Percentiles rank a stretch among this genome's conserved stretches.
These are phyloP conservation scores for Phytopythium sindhum DNA, from an alignment of 352 stramenopile genomes.

Conservation along the genomic window DNA sequence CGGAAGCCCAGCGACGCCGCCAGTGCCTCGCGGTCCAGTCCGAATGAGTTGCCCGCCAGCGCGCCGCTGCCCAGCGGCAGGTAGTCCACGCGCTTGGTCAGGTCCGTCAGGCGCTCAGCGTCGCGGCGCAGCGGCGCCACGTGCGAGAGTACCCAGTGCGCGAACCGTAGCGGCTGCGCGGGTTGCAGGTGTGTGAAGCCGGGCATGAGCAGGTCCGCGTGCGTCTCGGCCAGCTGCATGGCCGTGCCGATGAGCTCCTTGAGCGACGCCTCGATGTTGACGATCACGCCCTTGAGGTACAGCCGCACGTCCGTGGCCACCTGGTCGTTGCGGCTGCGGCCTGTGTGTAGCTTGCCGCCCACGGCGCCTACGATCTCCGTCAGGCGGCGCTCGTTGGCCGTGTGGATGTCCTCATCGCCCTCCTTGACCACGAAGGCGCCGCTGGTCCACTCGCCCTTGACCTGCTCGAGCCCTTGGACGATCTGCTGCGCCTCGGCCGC, in stretches of 20 bases:
- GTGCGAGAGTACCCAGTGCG: constrained; percentile 98
- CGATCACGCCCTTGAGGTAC: constrained; percentile 87
- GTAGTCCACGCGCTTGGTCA: constrained; percentile 94
- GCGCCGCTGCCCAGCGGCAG: constrained; percentile 96
- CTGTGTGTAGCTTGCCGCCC: constrained; percentile 97
- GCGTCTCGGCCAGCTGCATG: constrained; percentile 83
- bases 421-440: constrained; percentile 86
- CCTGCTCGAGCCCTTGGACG: constrained; percentile 79
- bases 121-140: constrained; percentile 92
- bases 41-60: constrained; percentile 97
- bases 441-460: constrained; percentile 87
- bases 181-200: constrained; percentile 99
- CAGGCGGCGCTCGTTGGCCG: constrained; percentile 97
- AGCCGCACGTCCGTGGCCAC: constrained; percentile 97
- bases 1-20: constrained; percentile 93
- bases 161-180: constrained; percentile 97
- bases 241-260: constrained; percentile 91
- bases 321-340: constrained; percentile 96
- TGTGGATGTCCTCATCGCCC: constrained; percentile 99
- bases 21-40: constrained; percentile 94
- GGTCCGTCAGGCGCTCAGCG: constrained; percentile 90
- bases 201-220: constrained; percentile 97
- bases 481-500: constrained; percentile 85
- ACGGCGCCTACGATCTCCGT: constrained; percentile 96
- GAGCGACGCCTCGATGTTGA: constrained; percentile 64